A percentile compares a stretch with the other conserved stretches of the same genome.
Conservation (phyloP, 345 rosid genomes). For the Eutrema japonicum region DNA sequence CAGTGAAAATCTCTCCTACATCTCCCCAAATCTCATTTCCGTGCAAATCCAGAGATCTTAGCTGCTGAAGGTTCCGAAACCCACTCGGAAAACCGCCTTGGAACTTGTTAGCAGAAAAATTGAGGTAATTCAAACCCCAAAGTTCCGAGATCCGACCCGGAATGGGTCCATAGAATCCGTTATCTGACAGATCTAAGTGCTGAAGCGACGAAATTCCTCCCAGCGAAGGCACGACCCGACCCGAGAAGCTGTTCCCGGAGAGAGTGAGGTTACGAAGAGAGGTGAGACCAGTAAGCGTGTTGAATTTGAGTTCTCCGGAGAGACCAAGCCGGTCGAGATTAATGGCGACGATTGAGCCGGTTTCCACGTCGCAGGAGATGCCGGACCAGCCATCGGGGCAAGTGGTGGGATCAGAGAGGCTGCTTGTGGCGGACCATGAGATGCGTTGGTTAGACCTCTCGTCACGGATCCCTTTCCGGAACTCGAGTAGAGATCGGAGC, state of each 20-base stretch:
- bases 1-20: constrained; percentile 55
- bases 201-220: constrained; percentile 68
- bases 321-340: constrained; percentile 64
- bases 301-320: constrained; percentile 78
- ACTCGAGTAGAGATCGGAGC: constrained; percentile 74
- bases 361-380: constrained; percentile 57
- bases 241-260: constrained; percentile 79
- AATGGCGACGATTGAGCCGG: constrained; percentile 59
- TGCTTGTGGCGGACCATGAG: constrained; percentile 54
- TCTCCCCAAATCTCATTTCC: constrained; percentile 63
- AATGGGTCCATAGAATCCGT: constrained; percentile 79
- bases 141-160: constrained; percentile 81
- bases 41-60: constrained; percentile 73
- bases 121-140: constrained; percentile 68
- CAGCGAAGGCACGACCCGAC: constrained; percentile 80
- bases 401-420: constrained; percentile 42
- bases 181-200: constrained; percentile 81
- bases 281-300: constrained; percentile 57
- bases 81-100: constrained; percentile 72
- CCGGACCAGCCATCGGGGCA: constrained; percentile 76
- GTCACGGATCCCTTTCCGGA: constrained; percentile 74
- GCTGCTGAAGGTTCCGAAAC: constrained; percentile 75
- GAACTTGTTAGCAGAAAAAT: constrained; percentile 71
- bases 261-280: constrained; percentile 69
- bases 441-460: constrained; percentile 52